These are phyloP conservation scores for Pseudohalonectria lignicola DNA, from an alignment of 2,329 filamentous ascomycete genomes.

Conservation along the genomic window DNA sequence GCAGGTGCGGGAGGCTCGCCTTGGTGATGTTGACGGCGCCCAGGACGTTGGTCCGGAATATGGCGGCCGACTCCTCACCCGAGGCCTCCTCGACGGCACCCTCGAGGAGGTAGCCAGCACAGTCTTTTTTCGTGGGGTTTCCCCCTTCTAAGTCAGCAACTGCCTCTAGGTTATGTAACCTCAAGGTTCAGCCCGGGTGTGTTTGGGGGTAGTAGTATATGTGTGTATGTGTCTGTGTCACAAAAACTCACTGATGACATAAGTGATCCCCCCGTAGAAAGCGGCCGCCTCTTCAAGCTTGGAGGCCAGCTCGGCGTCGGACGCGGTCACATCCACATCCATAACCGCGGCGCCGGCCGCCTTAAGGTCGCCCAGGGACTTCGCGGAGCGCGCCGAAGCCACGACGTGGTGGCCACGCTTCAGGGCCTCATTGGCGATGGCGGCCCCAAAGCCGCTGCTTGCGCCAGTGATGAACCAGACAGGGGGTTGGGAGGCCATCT, in stretches of 20 bases:
- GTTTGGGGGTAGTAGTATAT: neutral
- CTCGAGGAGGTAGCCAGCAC: constrained; percentile 1
- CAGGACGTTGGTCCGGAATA: constrained; percentile 1
- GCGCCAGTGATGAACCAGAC: constrained; percentile 27
- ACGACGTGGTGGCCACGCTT: constrained; percentile 27
- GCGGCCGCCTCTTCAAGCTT: neutral
- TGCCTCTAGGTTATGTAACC: no score
- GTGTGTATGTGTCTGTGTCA: neutral
- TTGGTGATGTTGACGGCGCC: constrained; percentile 3
- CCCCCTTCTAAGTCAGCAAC: no score
- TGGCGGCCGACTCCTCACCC: neutral
- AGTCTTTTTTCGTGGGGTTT: neutral
- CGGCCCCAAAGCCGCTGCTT: constrained; percentile 27
- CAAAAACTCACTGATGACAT: neutral
- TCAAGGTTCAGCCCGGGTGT: no score
- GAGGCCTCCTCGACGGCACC: neutral
- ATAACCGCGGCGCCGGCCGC: constrained; percentile 20
- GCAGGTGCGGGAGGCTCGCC: constrained; percentile 1
- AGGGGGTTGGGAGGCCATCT: no score
- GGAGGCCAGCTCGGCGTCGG: constrained; percentile 2
- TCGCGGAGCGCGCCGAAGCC: constrained; percentile 19
- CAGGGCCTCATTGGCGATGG: constrained; percentile 22
- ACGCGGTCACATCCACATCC: constrained; percentile 1
- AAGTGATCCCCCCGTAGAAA: neutral
- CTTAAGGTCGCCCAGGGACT: neutral